A percentile compares a stretch with the other conserved stretches of the same genome.
Conservation (phyloP, 179 eudicot species). For the Corrigiola litoralis region DNA sequence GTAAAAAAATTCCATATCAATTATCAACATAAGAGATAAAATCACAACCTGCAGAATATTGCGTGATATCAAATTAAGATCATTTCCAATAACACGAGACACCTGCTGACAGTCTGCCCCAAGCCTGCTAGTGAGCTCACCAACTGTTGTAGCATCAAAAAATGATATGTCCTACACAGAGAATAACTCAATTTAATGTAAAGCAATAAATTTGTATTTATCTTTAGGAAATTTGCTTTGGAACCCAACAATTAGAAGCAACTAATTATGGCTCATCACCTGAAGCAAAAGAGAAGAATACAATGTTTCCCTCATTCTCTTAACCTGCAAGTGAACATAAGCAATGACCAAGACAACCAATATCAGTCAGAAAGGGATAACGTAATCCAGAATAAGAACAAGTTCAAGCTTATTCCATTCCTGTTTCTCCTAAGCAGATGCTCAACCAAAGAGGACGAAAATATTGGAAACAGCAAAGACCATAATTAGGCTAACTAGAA, state of each 20-base stretch:
- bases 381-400: not conserved
- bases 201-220: not conserved
- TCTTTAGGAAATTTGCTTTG: not conserved
- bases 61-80: constrained; percentile 86
- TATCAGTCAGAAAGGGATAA: not conserved
- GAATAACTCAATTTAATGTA: not conserved
- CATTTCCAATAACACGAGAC: constrained; percentile 96
- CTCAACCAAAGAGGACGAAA: not conserved
- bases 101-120: constrained; percentile 99
- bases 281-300: constrained; percentile 84
- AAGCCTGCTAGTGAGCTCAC: constrained; percentile 97
- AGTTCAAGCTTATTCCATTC: not conserved
- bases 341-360: constrained; percentile 11
- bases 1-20: not conserved
- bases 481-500: too few species aligned
- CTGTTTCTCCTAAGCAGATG: not conserved
- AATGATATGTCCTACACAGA: constrained; percentile 78
- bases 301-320: constrained; percentile 89
- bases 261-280: constrained; percentile 36
- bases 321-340: constrained; percentile 59
- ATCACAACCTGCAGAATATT: constrained; percentile 71
- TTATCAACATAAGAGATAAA: not conserved
- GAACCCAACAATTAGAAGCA: not conserved
- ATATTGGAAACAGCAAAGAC: not conserved
- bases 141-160: constrained; percentile 88